Base-by-base conservation (phyloP, 2,329 filamentous ascomycete genomes). In the Gaeumannomyces sp. region DNA sequence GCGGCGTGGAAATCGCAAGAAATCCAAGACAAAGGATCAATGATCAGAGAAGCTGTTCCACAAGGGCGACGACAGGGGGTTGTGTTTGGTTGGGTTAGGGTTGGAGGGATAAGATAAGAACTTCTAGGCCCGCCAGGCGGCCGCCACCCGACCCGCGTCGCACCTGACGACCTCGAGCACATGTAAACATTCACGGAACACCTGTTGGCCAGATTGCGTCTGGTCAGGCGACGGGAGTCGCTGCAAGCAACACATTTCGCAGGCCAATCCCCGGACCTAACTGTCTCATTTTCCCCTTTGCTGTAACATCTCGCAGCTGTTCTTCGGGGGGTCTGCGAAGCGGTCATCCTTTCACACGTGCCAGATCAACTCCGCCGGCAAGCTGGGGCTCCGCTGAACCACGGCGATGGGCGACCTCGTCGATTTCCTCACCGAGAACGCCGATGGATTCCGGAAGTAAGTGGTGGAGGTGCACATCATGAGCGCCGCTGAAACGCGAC, bases 371-470 rank as follows among this genome's bases (percentile, higher is more conserved):
- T 45, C 33, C 60, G 19, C 45, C 38, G 28, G 22, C n/a, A 27
- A 53, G 33, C 60, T 22, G 38, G n/a, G 33, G 60, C 27, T 28
- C 25, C 22, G 13, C 35, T 38, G 14, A 19, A 28, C 28, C 53
- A 35, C 61, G 45, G 61, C 28, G 33, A 65, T 65, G 61, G 59
- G 61, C 63, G 62, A 64, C 53, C 64, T 70, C 64, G 33, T 65
- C 60, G 69, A 68, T 4, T 70, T 66, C 64, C 68, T 70, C 50
- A 64, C 65, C 45, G 64, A 69, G 59, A 65, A 70, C 60, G 68
- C 68, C 59, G 66, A 66, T 28, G 58, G 66, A 53, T 70, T 70
- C 58, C 65, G 69, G 53, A 69, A 66, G 68, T 70, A 28, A 53
- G 28, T 31, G 27, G 10, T n/a, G n/a, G 19, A 64, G 14, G 6